Conservation (phyloP, 2,329 filamentous ascomycete species). For the Sporothrix pseudoabietina region DNA sequence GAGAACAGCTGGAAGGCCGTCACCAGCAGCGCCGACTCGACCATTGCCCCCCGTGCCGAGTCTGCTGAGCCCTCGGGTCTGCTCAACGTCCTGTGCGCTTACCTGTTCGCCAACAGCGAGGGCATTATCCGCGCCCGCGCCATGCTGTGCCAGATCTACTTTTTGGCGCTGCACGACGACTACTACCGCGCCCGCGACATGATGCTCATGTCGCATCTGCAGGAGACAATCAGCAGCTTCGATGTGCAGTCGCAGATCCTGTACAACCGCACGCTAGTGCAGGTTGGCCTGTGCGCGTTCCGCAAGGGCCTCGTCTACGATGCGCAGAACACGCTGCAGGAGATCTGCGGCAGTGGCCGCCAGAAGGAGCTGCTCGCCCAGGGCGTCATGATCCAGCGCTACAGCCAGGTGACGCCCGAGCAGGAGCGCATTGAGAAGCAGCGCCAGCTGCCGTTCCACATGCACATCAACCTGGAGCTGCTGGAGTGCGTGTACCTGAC, state of each 20-base stretch:
- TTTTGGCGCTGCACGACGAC: constrained; percentile 93
- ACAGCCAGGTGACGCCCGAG: constrained; percentile 92
- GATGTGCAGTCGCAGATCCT: constrained; percentile 97
- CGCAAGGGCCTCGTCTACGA: constrained; percentile 95
- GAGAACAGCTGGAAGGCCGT: constrained; percentile 89
- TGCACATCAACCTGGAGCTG: constrained; percentile 99
- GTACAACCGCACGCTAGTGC: constrained; percentile 96
- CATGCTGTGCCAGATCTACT: constrained; percentile 99
- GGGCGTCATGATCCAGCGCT: constrained; percentile 97
- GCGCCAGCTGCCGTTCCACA: constrained; percentile 97
- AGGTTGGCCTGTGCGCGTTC: constrained; percentile 98
- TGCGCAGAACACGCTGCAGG: constrained; percentile 94
- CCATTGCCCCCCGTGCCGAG: constrained; percentile 73
- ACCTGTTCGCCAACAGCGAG: constrained; percentile 91
- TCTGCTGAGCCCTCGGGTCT: constrained; percentile 71
- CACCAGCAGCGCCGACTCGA: constrained; percentile 69
- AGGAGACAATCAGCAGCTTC: constrained; percentile 95
- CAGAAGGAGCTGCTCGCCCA: constrained; percentile 98
- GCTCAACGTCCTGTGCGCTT: constrained; percentile 86
- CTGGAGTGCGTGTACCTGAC: constrained; percentile 98
- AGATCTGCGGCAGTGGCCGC: constrained; percentile 95
- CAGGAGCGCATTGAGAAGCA: constrained; percentile 97
- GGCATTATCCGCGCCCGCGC: constrained; percentile 94
- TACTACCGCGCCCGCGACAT: constrained; percentile 98
- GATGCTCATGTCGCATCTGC: constrained; percentile 99